phyloP scores from a whole-genome alignment of 345 rosid genomes.

The Raphanus sativus region DNA sequence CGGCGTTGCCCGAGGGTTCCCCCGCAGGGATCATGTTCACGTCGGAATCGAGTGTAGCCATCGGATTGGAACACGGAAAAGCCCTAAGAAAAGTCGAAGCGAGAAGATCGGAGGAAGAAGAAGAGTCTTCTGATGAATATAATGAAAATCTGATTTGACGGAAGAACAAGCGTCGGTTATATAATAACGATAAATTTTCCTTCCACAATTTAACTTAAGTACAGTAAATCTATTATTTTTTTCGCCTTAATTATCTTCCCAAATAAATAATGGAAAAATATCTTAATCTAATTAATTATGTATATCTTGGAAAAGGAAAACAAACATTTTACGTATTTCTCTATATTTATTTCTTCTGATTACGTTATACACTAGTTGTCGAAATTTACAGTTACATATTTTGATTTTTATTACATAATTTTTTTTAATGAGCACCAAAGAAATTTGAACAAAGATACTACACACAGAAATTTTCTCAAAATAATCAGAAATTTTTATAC shows the following conservation, averaged over 20 bases:
- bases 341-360: neutral
- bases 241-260: neutral
- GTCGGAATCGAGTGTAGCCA: conserved; percentile 79
- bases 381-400: neutral
- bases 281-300: neutral
- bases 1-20: conserved; percentile 56
- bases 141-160: neutral
- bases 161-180: neutral
- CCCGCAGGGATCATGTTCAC: conserved; percentile 78
- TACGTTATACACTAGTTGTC: neutral
- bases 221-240: neutral
- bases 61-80: conserved; percentile 35
- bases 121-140: neutral
- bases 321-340: neutral
- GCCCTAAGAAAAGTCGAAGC: conserved; percentile 8
- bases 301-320: neutral
- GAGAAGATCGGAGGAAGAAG: neutral
- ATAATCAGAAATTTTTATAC: neutral
- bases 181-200: neutral
- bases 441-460: neutral
- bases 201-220: neutral
- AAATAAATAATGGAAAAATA: neutral
- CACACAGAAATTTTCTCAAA: neutral
- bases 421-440: neutral
- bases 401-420: neutral